Evolutionary conservation across 768 basidiomycete species (phyloP).

Genomic region (Gymnopilus junonius): DNA sequence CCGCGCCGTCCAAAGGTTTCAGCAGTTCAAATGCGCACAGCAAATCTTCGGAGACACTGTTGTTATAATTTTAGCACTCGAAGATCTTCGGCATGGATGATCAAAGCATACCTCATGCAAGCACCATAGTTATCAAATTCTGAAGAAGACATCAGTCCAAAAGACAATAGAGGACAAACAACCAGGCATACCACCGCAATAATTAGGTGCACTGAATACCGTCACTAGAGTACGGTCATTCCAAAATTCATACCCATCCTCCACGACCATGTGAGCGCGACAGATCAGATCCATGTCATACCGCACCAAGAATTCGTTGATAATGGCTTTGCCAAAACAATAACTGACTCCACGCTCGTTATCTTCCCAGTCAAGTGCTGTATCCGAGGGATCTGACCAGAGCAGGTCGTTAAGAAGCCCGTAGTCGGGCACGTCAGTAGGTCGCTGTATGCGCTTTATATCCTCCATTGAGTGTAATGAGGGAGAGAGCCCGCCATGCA

Average conservation of each 20-base stretch:
- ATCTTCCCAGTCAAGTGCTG: constrained; percentile 98
- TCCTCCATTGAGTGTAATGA: constrained; percentile 97
- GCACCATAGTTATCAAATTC: constrained; percentile 96
- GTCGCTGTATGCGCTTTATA: constrained; percentile 96
- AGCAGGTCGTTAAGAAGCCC: constrained; percentile 95
- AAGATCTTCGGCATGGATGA: constrained; percentile 8
- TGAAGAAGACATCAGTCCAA: constrained; percentile 34
- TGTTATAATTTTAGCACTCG: constrained; percentile 13
- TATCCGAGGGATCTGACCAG: constrained; percentile 99
- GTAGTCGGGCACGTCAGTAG: constrained; percentile 98
- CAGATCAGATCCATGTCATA: constrained; percentile 99
- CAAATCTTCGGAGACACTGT: constrained; percentile 93
- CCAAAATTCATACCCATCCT: constrained; percentile 99
- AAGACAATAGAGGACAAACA: constrained; percentile 8
- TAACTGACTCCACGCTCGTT: constrained; percentile 99
- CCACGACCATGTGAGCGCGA: constrained; percentile 99
- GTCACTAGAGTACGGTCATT: constrained; percentile 98
- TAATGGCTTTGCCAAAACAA: constrained; percentile 97
- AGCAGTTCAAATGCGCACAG: constrained; percentile 97
- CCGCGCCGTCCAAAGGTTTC: constrained; percentile 93
- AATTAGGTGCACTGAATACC: constrained; percentile 98
- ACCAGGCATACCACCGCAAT: constrained; percentile 83
- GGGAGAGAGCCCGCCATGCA: constrained; percentile 94
- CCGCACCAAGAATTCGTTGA: constrained; percentile 92
- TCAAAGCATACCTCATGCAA: constrained; percentile 80